A percentile compares a stretch with the other conserved stretches of the same genome.
Conservation (phyloP, 2,329 filamentous ascomycete species). For the Alternaria infectoria region DNA sequence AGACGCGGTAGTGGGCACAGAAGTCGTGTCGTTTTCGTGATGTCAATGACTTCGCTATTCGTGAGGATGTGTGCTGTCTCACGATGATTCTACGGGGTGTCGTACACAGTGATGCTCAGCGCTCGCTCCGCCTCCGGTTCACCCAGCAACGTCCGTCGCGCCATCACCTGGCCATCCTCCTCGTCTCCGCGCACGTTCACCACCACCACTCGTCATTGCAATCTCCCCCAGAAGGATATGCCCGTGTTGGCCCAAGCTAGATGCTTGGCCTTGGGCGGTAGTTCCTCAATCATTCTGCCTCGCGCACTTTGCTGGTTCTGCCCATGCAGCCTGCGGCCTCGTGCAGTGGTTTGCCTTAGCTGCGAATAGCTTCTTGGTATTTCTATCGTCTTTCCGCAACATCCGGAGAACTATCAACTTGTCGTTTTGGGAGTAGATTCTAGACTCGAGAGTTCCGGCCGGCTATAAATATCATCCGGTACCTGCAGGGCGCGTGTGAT, state of each 20-base stretch:
- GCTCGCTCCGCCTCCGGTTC: slow-evolving; percentile 14
- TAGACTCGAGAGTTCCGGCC: not conserved
- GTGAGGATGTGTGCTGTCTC: slow-evolving; percentile 10
- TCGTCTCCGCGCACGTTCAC: slow-evolving; percentile 10
- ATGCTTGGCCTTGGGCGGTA: not conserved
- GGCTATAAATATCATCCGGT: not conserved
- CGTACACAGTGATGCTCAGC: not conserved
- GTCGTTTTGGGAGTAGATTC: not conserved
- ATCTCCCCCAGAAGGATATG: not conserved
- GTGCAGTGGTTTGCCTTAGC: slow-evolving; percentile 4
- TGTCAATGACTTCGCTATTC: slow-evolving; percentile 3
- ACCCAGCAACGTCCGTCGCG: slow-evolving; percentile 18
- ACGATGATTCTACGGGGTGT: not conserved
- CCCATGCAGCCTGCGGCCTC: not conserved
- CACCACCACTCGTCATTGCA: slow-evolving; percentile 3
- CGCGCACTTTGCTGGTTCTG: not conserved
- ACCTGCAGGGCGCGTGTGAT: not conserved
- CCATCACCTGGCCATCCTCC: not conserved
- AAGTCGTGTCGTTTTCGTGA: slow-evolving; percentile 2
- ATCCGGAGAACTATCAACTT: not conserved
- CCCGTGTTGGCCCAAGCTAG: not conserved
- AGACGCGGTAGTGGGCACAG: not conserved
- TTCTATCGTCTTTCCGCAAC: not conserved
- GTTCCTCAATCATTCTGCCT: not conserved
- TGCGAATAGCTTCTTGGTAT: not conserved